A percentile compares a stretch with the other conserved stretches of the same genome.
These are phyloP conservation scores for Choricystis sp. DNA, from an alignment of 139 green algal species.

Conservation along the genomic window DNA sequence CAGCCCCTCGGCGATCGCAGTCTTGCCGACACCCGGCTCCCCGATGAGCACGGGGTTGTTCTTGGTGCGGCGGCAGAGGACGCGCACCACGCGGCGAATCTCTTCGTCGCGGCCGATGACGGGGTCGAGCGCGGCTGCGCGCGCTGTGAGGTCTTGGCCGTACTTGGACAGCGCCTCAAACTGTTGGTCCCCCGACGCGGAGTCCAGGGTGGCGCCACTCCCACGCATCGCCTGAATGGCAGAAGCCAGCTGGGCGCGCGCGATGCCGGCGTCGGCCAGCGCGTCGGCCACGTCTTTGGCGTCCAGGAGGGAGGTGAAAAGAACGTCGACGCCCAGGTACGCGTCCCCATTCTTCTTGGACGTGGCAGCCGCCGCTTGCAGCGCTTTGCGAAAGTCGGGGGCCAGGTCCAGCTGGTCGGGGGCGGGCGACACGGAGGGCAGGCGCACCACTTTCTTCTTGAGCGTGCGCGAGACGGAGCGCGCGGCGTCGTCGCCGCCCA, in stretches of 20 bases:
- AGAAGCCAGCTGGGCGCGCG: conserved; percentile 30
- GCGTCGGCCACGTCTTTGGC: conserved; percentile 21
- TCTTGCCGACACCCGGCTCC: conserved; percentile 66
- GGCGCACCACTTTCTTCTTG: conserved; percentile 25
- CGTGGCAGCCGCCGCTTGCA: conserved; percentile 38
- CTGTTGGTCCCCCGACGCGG: conserved; percentile 37
- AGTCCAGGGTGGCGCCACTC: conserved; percentile 22
- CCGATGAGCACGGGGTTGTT: conserved; percentile 97
- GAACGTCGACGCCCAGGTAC: conserved; percentile 55
- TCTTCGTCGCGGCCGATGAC: conserved; percentile 61
- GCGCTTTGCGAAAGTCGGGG: conserved; percentile 21
- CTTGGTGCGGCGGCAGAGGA: conserved; percentile 86
- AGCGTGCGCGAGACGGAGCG: conserved; percentile 29
- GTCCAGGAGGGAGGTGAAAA: conserved; percentile 39
- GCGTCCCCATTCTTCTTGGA: conserved; percentile 50
- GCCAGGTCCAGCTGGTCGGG: conserved; percentile 26
- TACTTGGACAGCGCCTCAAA: conserved; percentile 87
- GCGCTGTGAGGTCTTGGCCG: conserved; percentile 77
- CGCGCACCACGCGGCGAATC: conserved; percentile 53
- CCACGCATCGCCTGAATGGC: conserved; percentile 51
- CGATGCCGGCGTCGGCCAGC: conserved; percentile 41
- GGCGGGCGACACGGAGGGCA: conserved; percentile 41
- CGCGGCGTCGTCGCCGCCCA: conserved; percentile 26
- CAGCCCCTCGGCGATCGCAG: conserved; percentile 76
- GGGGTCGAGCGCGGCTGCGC: conserved; percentile 76